These are phyloP conservation scores for Coemansia sp. DNA, from an alignment of 192 early-diverging fungal genomes.

Conservation along the genomic window DNA sequence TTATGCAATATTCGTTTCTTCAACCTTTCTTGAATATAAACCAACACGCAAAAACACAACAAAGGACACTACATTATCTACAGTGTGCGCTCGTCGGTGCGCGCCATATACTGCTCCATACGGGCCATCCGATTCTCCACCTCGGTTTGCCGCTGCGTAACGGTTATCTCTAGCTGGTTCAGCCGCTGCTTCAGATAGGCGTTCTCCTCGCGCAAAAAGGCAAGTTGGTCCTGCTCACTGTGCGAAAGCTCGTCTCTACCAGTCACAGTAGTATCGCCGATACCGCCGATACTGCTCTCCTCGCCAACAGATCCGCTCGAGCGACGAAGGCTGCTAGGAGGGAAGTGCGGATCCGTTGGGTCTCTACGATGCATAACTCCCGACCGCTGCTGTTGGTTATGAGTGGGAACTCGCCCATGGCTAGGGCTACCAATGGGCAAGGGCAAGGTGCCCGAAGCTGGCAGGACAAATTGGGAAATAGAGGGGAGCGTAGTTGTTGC, in stretches of 20 bases:
- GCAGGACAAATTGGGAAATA: conserved; percentile 35
- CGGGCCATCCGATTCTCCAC: conserved; percentile 48
- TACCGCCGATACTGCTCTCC: conserved; percentile 15
- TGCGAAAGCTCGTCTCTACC: conserved; percentile 28
- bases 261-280: conserved; percentile 18
- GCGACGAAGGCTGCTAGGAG: conserved; percentile 15
- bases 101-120: conserved; percentile 35
- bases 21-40: background rate
- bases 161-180: conserved; percentile 38
- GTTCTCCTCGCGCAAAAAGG: conserved; percentile 47
- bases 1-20: background rate
- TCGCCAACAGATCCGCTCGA: conserved; percentile 32
- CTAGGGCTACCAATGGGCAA: conserved; percentile 23
- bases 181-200: conserved; percentile 31
- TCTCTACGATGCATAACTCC: background rate
- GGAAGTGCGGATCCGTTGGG: conserved; percentile 13
- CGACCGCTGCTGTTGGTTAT: conserved; percentile 9
- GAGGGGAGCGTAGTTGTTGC: conserved; percentile 16
- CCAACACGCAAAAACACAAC: background rate
- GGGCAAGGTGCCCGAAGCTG: conserved; percentile 9
- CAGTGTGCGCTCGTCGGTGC: conserved; percentile 11
- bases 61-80: background rate
- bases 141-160: conserved; percentile 45
- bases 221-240: conserved; percentile 30
- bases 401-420: conserved; percentile 1